phyloP scores from a whole-genome alignment of 495 filamentous ascomycete species.

The Hyaloscypha hepaticicola region DNA sequence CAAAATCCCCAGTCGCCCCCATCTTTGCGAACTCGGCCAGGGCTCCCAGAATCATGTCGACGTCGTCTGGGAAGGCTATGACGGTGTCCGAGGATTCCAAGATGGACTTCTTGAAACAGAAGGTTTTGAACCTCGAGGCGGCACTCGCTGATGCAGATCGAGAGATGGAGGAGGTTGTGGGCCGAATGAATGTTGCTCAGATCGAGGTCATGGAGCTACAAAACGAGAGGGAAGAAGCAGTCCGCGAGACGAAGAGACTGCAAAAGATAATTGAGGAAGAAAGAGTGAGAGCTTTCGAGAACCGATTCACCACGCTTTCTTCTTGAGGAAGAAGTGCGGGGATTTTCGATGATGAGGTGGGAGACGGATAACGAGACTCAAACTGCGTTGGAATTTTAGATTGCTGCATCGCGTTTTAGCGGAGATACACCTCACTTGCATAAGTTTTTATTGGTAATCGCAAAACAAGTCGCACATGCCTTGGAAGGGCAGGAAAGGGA shows the following conservation, averaged over 20 bases:
- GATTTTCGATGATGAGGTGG: background rate
- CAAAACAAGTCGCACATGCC: no score
- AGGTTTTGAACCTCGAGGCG: constrained; percentile 77
- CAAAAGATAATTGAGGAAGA: constrained; percentile 55
- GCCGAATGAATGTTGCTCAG: constrained; percentile 89
- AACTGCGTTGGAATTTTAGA: background rate
- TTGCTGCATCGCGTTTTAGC: constrained; percentile 15
- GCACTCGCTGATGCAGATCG: constrained; percentile 77
- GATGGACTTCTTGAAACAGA: constrained; percentile 70
- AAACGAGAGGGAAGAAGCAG: constrained; percentile 85
- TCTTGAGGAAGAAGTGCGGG: constrained; percentile 8
- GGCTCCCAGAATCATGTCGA: constrained; percentile 53
- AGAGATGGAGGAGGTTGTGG: constrained; percentile 94
- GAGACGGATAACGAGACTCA: background rate
- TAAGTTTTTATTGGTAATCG: background rate
- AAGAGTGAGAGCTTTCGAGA: constrained; percentile 45
- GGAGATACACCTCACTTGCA: background rate
- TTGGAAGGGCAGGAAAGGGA: background rate
- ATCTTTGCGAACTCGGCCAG: constrained; percentile 50
- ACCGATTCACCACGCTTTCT: constrained; percentile 37
- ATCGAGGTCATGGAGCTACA: constrained; percentile 92
- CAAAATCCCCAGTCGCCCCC: constrained; percentile 62
- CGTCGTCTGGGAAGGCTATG: constrained; percentile 40
- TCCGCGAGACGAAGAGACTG: constrained; percentile 76
- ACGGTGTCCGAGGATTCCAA: constrained; percentile 46